Percentiles rank a stretch among this genome's conserved stretches.
Evolutionary conservation across 1,284 basidiomycete genomes (phyloP).

Genomic region (Caloboletus inedulis): DNA sequence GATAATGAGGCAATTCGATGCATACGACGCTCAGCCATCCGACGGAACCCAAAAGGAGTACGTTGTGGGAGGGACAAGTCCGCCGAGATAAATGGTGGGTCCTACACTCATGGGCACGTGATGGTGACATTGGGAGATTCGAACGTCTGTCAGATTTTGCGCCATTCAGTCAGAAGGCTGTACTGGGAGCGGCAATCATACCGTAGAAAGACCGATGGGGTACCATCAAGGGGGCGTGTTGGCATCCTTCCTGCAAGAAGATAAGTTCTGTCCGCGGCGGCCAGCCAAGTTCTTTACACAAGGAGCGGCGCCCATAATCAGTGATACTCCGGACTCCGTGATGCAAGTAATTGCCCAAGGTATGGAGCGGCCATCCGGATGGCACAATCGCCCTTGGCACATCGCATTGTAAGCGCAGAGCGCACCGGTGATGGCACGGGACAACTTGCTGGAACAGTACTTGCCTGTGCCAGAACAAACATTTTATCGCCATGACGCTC

Average conservation of each 20-base stretch:
- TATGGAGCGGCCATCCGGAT: not conserved
- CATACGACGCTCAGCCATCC: not conserved
- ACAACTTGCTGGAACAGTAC: not conserved
- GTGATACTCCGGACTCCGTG: not conserved
- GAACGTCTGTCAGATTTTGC: conserved; percentile 1
- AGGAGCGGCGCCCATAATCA: not conserved
- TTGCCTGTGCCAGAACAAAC: not conserved
- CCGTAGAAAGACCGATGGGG: conserved; percentile 12
- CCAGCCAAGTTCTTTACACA: not conserved
- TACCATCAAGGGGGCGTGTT: conserved; percentile 2
- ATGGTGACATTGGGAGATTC: not conserved
- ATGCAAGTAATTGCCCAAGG: not conserved
- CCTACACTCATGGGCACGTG: conserved; percentile 1
- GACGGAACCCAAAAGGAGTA: conserved; percentile 13
- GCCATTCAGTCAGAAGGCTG: not conserved
- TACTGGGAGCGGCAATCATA: not conserved
- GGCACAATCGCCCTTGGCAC: not conserved
- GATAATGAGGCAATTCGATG: not conserved
- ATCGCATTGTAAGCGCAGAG: not conserved
- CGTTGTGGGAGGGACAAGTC: not conserved
- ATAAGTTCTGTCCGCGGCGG: not conserved
- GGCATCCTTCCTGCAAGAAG: not conserved
- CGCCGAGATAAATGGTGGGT: conserved; percentile 5
- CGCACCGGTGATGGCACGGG: not conserved
- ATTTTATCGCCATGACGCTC: not conserved